Evolutionary conservation across 768 basidiomycete genomes (phyloP).

Genomic region (Phylloporus scabripes): DNA sequence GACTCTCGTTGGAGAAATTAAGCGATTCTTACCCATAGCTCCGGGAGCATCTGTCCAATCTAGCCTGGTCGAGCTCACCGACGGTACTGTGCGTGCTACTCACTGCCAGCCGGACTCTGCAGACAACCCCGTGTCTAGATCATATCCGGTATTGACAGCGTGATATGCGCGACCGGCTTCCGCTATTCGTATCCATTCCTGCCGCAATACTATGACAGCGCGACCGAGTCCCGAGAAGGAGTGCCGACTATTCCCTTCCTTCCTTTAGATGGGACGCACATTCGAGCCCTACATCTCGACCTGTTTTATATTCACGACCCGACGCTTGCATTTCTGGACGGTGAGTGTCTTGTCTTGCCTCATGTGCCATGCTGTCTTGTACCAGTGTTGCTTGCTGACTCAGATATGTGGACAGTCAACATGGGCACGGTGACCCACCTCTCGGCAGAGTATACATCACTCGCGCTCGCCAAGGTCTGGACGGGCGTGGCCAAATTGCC

Average conservation of each 20-base stretch:
- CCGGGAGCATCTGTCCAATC: slow-evolving; percentile 10
- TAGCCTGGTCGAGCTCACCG: slow-evolving; percentile 11
- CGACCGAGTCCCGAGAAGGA: neutral
- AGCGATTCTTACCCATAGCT: slow-evolving; percentile 3
- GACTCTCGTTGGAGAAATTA: slow-evolving; percentile 9
- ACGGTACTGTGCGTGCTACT: slow-evolving; percentile 9
- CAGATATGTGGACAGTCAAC: neutral
- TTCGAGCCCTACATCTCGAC: slow-evolving; percentile 15
- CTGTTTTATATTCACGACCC: slow-evolving; percentile 11
- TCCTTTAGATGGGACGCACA: slow-evolving; percentile 3
- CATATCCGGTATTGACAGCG: slow-evolving; percentile 8
- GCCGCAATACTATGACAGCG: slow-evolving; percentile 13
- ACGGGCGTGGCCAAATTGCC: slow-evolving; percentile 8
- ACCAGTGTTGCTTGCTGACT: neutral
- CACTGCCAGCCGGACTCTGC: too few relatives aligned
- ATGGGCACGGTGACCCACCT: neutral
- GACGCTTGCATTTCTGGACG: slow-evolving; percentile 10
- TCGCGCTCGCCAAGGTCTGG: slow-evolving; percentile 15
- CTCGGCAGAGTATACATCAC: neutral
- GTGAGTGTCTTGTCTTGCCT: too few relatives aligned
- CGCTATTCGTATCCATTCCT: slow-evolving; percentile 15
- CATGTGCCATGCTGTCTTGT: too few relatives aligned
- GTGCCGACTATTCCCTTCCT: slow-evolving; percentile 7
- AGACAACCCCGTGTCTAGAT: neutral
- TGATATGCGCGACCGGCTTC: slow-evolving; percentile 11